phyloP scores from a whole-genome alignment of 2,329 filamentous ascomycete genomes.

The Botrytis paeoniae region DNA sequence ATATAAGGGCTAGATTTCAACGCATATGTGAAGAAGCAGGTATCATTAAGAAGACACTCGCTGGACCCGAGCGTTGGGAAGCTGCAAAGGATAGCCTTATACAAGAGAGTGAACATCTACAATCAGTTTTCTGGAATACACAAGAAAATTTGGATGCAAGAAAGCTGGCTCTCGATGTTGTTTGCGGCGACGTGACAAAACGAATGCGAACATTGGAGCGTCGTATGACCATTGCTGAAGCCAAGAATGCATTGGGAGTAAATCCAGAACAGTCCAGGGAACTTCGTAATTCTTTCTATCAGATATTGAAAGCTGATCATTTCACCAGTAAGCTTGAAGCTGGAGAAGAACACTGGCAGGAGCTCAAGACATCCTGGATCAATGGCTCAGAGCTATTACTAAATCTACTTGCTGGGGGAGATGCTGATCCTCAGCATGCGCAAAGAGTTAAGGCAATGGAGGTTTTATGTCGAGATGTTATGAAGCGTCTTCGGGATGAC shows the following conservation, averaged over 20 bases:
- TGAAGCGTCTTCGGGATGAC: slow-evolving; percentile 72
- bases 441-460: slow-evolving; percentile 65
- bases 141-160: slow-evolving; percentile 59
- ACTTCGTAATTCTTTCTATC: slow-evolving; percentile 63
- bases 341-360: slow-evolving; percentile 67
- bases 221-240: slow-evolving; percentile 70
- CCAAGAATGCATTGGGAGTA: slow-evolving; percentile 68
- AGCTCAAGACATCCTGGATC: slow-evolving; percentile 68
- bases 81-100: slow-evolving; percentile 66
- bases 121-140: slow-evolving; percentile 57
- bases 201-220: slow-evolving; percentile 64
- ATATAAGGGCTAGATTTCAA: slow-evolving; percentile 65
- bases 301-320: slow-evolving; percentile 60
- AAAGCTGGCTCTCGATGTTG: slow-evolving; percentile 69
- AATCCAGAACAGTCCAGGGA: slow-evolving; percentile 66
- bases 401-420: slow-evolving; percentile 50
- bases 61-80: slow-evolving; percentile 72
- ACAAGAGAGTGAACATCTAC: slow-evolving; percentile 60
- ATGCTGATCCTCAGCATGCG: slow-evolving; percentile 50
- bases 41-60: slow-evolving; percentile 73
- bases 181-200: slow-evolving; percentile 81
- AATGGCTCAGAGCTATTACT: slow-evolving; percentile 54
- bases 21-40: slow-evolving; percentile 64
- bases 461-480: slow-evolving; percentile 69
- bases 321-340: slow-evolving; percentile 73